phyloP scores from a whole-genome alignment of 768 basidiomycete genomes.

The Tylopilus felleus region DNA sequence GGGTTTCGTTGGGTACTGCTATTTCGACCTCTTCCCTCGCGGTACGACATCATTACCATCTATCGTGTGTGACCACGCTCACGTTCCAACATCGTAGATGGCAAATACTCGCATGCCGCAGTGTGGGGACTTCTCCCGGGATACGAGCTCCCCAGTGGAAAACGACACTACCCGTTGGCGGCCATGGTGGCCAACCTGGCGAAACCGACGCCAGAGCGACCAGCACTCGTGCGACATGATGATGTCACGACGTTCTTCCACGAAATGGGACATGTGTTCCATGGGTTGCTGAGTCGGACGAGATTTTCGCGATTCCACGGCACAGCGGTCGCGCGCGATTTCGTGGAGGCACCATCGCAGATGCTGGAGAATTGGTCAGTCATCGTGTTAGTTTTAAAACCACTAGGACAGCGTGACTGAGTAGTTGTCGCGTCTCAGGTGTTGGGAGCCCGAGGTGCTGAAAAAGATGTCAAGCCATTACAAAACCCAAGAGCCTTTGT shows the following conservation, averaged over 20 bases:
- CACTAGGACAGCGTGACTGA: background rate
- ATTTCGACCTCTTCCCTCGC: constrained; percentile 85
- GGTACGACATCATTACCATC: constrained; percentile 37
- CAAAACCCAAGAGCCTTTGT: constrained; percentile 66
- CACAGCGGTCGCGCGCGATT: constrained; percentile 74
- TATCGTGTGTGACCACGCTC: background rate
- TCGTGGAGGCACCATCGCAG: constrained; percentile 88
- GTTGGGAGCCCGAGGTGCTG: constrained; percentile 79
- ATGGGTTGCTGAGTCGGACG: constrained; percentile 65
- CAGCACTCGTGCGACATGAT: constrained; percentile 82
- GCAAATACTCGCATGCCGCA: constrained; percentile 84
- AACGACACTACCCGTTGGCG: constrained; percentile 66
- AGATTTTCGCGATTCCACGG: constrained; percentile 79
- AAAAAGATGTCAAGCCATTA: constrained; percentile 78
- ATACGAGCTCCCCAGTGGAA: constrained; percentile 52
- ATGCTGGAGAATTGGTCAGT: constrained; percentile 88
- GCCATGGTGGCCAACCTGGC: constrained; percentile 93
- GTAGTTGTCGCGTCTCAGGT: constrained; percentile 38
- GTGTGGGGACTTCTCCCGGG: constrained; percentile 78
- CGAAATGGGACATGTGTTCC: constrained; percentile 80
- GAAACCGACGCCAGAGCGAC: constrained; percentile 75
- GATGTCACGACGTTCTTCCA: constrained; percentile 92
- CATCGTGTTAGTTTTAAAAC: background rate
- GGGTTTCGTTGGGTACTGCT: constrained; percentile 81
- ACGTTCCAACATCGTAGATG: constrained; percentile 38